A percentile compares a stretch with the other conserved stretches of the same genome.
Conservation (phyloP, 495 filamentous ascomycete species). For the Aspergillus cristatus region DNA sequence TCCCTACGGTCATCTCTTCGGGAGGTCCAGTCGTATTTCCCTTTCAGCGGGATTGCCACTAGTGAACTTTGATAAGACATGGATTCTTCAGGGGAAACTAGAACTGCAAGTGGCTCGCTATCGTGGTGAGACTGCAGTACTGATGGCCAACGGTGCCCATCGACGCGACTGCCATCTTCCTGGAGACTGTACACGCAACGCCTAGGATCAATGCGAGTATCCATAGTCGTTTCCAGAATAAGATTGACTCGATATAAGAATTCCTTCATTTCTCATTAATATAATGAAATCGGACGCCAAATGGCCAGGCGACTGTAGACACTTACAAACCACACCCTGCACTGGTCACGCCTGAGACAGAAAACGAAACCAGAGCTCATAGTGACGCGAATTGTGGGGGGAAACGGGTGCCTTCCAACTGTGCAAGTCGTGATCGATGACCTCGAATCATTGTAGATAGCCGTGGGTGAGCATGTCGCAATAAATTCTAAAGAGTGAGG, state of each 20-base stretch:
- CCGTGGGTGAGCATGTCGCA: conserved; percentile 6
- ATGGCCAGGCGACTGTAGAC: not conserved
- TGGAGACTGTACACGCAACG: conserved; percentile 2
- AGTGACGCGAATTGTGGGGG: conserved; percentile 4
- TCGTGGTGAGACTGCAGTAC: conserved; percentile 1
- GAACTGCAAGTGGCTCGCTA: conserved; percentile 1
- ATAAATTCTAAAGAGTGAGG: conserved; percentile 1
- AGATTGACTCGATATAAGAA: conserved; percentile 1
- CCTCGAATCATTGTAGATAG: not conserved
- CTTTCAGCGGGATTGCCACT: not conserved
- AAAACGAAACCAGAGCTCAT: conserved; percentile 4
- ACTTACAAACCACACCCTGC: conserved; percentile 6
- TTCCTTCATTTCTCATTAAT: not conserved
- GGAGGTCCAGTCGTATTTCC: conserved; percentile 1
- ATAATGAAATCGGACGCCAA: not conserved
- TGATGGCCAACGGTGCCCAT: conserved; percentile 3
- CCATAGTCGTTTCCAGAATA: no score
- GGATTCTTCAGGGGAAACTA: not conserved
- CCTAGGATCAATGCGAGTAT: not conserved
- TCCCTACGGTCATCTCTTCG: not conserved
- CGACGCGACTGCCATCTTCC: not conserved
- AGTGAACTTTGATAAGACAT: not conserved
- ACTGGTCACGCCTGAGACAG: conserved; percentile 3
- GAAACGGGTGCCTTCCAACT: conserved; percentile 2
- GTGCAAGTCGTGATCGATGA: conserved; percentile 2